Percentiles rank a stretch among this genome's conserved stretches.
Conservation (phyloP, 1,284 basidiomycete genomes). For the Sphaerobolus stellatus region DNA sequence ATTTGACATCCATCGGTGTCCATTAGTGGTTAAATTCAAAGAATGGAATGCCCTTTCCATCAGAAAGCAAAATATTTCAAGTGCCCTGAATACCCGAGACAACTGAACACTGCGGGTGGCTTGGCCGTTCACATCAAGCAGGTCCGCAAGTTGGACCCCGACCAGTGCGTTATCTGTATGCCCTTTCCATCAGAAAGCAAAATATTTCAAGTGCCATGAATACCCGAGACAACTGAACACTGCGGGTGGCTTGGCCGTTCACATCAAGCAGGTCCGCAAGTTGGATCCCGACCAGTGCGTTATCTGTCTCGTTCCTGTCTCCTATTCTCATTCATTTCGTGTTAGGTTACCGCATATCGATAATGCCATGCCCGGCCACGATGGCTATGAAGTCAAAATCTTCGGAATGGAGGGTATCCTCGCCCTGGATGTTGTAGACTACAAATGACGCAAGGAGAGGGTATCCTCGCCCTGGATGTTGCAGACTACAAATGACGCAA, state of each 20-base stretch:
- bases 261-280: constrained; percentile 98
- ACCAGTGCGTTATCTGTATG: constrained; percentile 74
- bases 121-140: constrained; percentile 98
- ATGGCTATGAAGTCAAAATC: constrained; percentile 98
- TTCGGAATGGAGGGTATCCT: constrained; percentile 99
- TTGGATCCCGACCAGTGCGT: constrained; percentile 92
- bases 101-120: constrained; percentile 96
- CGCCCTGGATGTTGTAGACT: constrained; percentile 90
- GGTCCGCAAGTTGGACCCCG: constrained; percentile 96
- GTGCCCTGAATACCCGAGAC: constrained; percentile 92
- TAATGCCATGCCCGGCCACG: constrained; percentile 93
- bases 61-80: constrained; percentile 99
- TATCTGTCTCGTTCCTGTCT: not conserved
- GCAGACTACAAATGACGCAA: constrained; percentile 94
- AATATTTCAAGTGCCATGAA: constrained; percentile 97
- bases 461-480: too few relatives aligned
- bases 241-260: constrained; percentile 96
- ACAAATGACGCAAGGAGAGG: constrained; percentile 91
- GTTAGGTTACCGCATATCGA: constrained; percentile 85
- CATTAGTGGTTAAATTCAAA: too few relatives aligned
- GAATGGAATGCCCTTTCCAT: too few relatives aligned
- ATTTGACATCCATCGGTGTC: too few relatives aligned
- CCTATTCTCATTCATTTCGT: constrained; percentile 4
- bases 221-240: constrained; percentile 96
- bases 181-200: constrained; percentile 99